Percentiles rank a stretch among this genome's conserved stretches.
Conservation (phyloP, 75 land plant genomes). For the Selaginella tamariscina region DNA sequence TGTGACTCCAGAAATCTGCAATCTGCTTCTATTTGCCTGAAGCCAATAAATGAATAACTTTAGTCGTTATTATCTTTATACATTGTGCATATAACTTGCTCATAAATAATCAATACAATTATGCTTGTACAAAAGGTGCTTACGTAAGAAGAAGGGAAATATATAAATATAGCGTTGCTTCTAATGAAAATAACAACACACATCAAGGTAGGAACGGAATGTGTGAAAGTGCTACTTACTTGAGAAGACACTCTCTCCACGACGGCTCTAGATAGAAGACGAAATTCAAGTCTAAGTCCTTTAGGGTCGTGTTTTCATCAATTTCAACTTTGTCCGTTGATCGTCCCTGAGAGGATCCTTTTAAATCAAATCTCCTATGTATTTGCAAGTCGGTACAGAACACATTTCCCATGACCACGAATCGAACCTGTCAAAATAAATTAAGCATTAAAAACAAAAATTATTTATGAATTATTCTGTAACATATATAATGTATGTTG, state of each 20-base stretch:
- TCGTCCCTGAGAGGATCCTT: constrained; percentile 74
- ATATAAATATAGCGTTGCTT: too few species aligned
- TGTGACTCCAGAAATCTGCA: constrained; percentile 73
- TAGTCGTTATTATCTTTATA: background rate
- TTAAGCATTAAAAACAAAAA: background rate
- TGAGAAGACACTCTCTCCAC: constrained; percentile 44
- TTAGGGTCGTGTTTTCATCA: constrained; percentile 49
- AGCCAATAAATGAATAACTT: background rate
- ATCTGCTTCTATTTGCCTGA: constrained; percentile 84
- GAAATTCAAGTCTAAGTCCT: constrained; percentile 62
- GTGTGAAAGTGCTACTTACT: constrained; percentile 15
- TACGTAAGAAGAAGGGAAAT: too few species aligned
- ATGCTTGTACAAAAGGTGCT: too few species aligned
- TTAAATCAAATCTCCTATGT: constrained; percentile 67
- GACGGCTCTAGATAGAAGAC: constrained; percentile 55
- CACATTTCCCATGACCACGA: constrained; percentile 89
- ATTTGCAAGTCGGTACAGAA: constrained; percentile 63
- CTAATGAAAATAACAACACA: background rate
- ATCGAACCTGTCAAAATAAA: constrained; percentile 47
- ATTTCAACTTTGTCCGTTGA: constrained; percentile 42
- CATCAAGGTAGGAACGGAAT: background rate
- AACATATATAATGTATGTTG: background rate
- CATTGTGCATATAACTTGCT: too few species aligned
- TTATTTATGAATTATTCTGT: background rate
- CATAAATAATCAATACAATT: too few species aligned